Evolutionary conservation across 2,329 filamentous ascomycete species (phyloP), one percentile per base, ranked within the genome.

Genomic region (Apiospora arundinis): DNA sequence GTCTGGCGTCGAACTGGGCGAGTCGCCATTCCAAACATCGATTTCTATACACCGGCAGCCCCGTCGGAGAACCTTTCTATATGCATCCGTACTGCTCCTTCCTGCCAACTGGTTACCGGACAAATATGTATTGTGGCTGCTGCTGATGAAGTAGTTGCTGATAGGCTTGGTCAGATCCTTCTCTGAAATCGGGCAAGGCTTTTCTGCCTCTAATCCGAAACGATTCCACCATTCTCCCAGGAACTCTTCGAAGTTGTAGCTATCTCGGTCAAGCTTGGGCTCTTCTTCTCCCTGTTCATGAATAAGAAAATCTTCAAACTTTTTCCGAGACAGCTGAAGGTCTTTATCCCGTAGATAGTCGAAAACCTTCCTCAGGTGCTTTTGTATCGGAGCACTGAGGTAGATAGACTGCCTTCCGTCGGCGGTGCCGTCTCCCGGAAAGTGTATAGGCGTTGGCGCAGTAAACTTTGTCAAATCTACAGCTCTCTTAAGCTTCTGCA

Each of bases 21-120:
- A 76, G 66, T 88, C 84, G 16, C 94, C 93, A 80, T 98, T 93
- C 93, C 95, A 97, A 3, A 98, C 94, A 78, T 98, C 95, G 70
- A 98, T 96, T 80, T 98, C 95, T 66, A 98, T 94, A 78, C 95
- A 98, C 73, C 95, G 91, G 78, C 95, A 97, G 67, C 93, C 93
- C 69, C 90, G 88, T 46, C 89, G 85, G 16, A 98, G 89, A 16
- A 93, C 92, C 88, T 93, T 76, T 48, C 69, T 70, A 82, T 98
- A 98, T 16, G 92, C 90, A 71, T 95, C 91, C 0, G 92, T 90
- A 40, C 92, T 94, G 72, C 93, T 92, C 72, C 90, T 90, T 66
- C 94, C 94, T 72, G 90, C 91, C 52, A 96, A 86, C 81, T 98
- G 95, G 77, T 97, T 95, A 2, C 95, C 95, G 1, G 92, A 91